Percentiles rank a stretch among this genome's conserved stretches.
phyloP scores from a whole-genome alignment of 2,329 filamentous ascomycete genomes.

The Aspergillus fischeri region DNA sequence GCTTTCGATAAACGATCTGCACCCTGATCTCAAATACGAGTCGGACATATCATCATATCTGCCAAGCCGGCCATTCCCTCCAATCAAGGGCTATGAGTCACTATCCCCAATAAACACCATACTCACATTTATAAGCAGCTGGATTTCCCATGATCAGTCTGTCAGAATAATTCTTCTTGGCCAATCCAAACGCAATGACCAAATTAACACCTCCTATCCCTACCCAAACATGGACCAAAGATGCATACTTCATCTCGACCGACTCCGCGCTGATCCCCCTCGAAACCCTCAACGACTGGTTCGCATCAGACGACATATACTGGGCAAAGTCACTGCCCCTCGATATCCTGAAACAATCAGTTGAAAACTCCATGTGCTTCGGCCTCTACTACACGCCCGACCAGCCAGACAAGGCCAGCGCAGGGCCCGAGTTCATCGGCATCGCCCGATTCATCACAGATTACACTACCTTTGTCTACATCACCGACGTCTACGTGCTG shows the following conservation, averaged over 20 bases:
- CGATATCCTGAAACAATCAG: conserved; percentile 46
- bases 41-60: not conserved
- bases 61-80: not conserved
- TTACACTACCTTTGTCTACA: conserved; percentile 63
- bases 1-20: not conserved
- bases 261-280: conserved; percentile 54
- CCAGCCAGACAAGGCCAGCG: conserved; percentile 10
- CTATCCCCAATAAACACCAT: not conserved
- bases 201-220: conserved; percentile 1
- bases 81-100: not conserved
- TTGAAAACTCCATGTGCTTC: conserved; percentile 58
- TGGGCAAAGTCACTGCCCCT: conserved; percentile 56
- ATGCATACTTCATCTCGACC: conserved; percentile 50
- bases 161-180: too few species aligned
- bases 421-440: conserved; percentile 46
- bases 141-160: not conserved
- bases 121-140: not conserved
- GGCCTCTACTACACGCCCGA: conserved; percentile 46
- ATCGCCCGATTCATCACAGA: conserved; percentile 66
- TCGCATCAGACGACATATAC: conserved; percentile 56
- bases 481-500: conserved; percentile 65
- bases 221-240: conserved; percentile 6
- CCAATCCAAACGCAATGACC: not conserved
- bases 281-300: conserved; percentile 52
- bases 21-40: not conserved